Base-by-base conservation (phyloP, 164 flowering plant species). In the Stephania yunnanensis region DNA sequence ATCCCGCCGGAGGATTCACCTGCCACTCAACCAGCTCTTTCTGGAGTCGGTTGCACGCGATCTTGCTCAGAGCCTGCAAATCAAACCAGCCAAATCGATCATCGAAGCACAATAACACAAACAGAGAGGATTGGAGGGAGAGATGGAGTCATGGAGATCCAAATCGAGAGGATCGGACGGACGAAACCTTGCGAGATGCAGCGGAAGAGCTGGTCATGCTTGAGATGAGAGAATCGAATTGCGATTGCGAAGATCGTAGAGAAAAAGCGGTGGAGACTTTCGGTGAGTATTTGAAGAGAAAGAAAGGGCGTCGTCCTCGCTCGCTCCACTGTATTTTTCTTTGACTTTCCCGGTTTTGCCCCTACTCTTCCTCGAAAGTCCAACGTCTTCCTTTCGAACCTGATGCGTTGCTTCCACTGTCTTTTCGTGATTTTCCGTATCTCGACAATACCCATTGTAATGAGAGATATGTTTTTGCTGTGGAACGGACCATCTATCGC, bases 21-120 rank as follows among this genome's bases (percentile, higher is more conserved):
- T 92, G 97, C 97, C 97, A 92, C 80, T 92, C 97, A 10, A 83
- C 85, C 7, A 92, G 87, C 84, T 92, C 97, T 71, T 92, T 92
- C 82, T 92, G 97, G 61, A 92, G 87, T 19, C 97, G 87, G 78
- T 89, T 90, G 78, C 86, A 80, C 10, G 97, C 94, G 79, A 92
- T 92, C 86, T 90, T 92, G 79, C 94, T 92, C 81, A 92, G 76
- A 48, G 86, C 82, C 97, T 92, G 42, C 25, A 29, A 67, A 29
- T 50, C 55, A 68, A 52, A 58, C 69, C 17, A 22, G 46, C 69
- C 6, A 15, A 42, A 52, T 10, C 42, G 31, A 61, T 72, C 13
- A 65, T 10, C 42, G 10, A 22, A 31, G 69, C 50, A 55, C 36
- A 74, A 0, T 6, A 29, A 9, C 10, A 53, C 19, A 11, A 30